These are phyloP conservation scores for Aspergillus baeticus DNA, from an alignment of 495 filamentous ascomycete genomes.

Conservation along the genomic window DNA sequence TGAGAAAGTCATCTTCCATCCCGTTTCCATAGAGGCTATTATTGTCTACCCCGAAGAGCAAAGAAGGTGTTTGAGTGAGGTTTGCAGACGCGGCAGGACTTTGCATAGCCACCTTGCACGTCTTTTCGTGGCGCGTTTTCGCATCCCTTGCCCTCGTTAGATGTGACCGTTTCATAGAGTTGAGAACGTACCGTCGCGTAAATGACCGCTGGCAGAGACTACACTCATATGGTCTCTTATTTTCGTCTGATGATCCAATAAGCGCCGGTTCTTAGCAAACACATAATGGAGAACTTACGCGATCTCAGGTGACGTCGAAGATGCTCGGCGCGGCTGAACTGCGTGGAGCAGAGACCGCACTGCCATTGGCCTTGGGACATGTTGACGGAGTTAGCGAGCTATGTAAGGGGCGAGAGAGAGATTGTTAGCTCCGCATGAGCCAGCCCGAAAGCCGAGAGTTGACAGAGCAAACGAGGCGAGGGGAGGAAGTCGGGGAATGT, in stretches of 20 bases:
- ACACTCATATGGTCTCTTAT: slow-evolving; percentile 21
- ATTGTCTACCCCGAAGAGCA: too few relatives aligned
- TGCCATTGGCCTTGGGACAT: slow-evolving; percentile 13
- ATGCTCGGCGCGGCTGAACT: slow-evolving; percentile 28
- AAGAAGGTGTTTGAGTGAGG: too few relatives aligned
- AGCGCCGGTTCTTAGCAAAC: not conserved
- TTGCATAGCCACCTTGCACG: slow-evolving; percentile 17
- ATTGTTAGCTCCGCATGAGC: too few relatives aligned
- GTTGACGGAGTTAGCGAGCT: not conserved
- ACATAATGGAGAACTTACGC: slow-evolving; percentile 15
- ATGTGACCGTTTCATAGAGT: not conserved
- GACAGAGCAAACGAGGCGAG: not conserved
- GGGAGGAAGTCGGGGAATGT: too few relatives aligned
- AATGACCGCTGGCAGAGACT: slow-evolving; percentile 15
- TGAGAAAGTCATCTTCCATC: not conserved
- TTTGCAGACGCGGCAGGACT: not conserved
- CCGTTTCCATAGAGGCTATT: too few relatives aligned
- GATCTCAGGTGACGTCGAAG: slow-evolving; percentile 23
- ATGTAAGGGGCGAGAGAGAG: too few relatives aligned
- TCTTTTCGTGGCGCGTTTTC: slow-evolving; percentile 25
- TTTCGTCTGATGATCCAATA: slow-evolving; percentile 21
- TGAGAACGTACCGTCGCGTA: slow-evolving; percentile 9
- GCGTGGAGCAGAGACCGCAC: slow-evolving; percentile 19
- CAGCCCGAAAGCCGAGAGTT: too few relatives aligned
- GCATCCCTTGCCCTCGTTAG: slow-evolving; percentile 19